phyloP scores from a whole-genome alignment of 805 yeast species.

The Naumovozyma dairenensis region DNA sequence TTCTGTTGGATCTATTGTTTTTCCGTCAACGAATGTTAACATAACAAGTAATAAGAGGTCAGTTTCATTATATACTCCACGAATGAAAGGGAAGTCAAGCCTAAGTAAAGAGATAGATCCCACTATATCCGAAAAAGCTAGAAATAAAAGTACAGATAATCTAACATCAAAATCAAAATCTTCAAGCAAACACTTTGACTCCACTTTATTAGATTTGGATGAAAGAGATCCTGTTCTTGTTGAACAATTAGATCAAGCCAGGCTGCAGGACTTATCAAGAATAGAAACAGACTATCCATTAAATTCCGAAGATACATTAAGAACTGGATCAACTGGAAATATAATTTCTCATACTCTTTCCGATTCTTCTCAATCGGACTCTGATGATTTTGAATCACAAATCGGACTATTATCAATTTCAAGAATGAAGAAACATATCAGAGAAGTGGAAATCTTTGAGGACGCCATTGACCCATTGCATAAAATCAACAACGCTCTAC shows the following conservation, averaged over 20 bases:
- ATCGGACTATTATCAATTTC: conserved; percentile 21
- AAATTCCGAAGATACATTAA: background rate
- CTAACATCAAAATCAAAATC: conserved; percentile 4
- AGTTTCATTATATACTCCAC: conserved; percentile 5
- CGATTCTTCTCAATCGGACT: conserved; percentile 19
- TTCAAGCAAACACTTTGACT: background rate
- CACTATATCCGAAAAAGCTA: background rate
- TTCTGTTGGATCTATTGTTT: conserved; percentile 15
- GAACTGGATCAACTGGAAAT: background rate
- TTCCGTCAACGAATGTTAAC: conserved; percentile 7
- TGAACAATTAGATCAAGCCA: conserved; percentile 7
- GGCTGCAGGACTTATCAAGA: conserved; percentile 4
- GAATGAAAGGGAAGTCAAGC: conserved; percentile 17
- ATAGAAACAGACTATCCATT: background rate
- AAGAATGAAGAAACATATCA: conserved; percentile 17
- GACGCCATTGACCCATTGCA: conserved; percentile 26
- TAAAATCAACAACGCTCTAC: conserved; percentile 4
- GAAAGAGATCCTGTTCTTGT: conserved; percentile 1
- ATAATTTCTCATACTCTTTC: background rate
- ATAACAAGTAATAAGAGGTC: conserved; percentile 1
- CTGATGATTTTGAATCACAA: conserved; percentile 19
- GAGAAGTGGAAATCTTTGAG: conserved; percentile 17
- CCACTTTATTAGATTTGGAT: background rate
- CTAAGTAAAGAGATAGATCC: conserved; percentile 17
- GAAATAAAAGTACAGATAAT: background rate